Evolutionary conservation across 2,329 filamentous ascomycete species (phyloP), one percentile per base, ranked within the genome.

Genomic region (Aspergillus sp.): DNA sequence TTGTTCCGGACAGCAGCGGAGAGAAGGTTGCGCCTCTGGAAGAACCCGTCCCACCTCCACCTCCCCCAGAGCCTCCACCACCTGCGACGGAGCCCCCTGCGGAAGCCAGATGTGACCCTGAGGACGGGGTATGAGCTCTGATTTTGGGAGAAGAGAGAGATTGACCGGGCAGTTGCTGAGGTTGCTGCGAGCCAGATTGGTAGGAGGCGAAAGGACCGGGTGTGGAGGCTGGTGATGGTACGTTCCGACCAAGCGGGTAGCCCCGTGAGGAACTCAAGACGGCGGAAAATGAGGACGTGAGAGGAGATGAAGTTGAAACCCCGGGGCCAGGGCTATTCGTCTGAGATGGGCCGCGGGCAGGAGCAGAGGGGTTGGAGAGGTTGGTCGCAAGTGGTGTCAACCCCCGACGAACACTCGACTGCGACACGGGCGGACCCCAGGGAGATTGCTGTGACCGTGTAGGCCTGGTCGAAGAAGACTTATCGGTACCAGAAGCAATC

Each of bases 21-120:
- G 85, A 86, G 72, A 84, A 84, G 67, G 82, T 80, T 66, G 80
- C 79, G 67, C 83, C 78, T 75, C 84, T 81, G 58, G 82, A 79
- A 70, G 77, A 76, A 74, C 80, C 82, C 75, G 81, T 81, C 74
- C 80, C 82, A 75, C 80, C 75, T 70, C 76, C 80, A 72, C 77
- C 77, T 69, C 79, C 78, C 69, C 73, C 72, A 70, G 77, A 72
- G 63, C 75, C 74, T 72, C 74, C 80, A 75, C 80, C 81, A 74
- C 76, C 79, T 71, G 76, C 75, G 69, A 79, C 72, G 70, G 80
- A 78, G 72, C 79, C 78, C 73, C 82, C 78, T 74, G 81, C 76
- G 72, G 83, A 82, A 67, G 82, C 79, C 74, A 84, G 78, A 70
- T 84, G 80, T 66, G 83, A 80, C 66, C 75, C 75, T 71, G 81